Base-by-base conservation (phyloP, 1,284 basidiomycete species). In the Agroathelia rolfsii region DNA sequence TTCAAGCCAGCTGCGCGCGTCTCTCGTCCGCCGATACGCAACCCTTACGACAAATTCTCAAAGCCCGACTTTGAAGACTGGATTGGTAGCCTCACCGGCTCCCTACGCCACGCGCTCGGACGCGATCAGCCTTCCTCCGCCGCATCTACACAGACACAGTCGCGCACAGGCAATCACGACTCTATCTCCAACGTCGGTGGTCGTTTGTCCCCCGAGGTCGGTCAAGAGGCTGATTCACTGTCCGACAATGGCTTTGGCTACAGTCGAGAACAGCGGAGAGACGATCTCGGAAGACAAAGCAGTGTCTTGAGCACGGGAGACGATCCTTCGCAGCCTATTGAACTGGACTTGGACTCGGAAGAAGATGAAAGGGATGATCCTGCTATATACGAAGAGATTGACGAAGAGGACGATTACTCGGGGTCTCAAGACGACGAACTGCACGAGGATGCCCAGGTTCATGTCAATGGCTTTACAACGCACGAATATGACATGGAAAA, bases 11-110 rank as follows among this genome's bases (percentile, higher is more conserved):
- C n/a, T n/a, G 9, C 41, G 46, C 35, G 43, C 43, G 28, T 28
- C 42, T 7, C 45, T 49, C n/a, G 52, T 3, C 43, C 71, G 10
- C 76, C 76, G n/a, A 66, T 78, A 32, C 52, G 67, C 36, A 78
- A 78, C 43, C 77, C 77, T 2, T 81, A 72, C 48, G 74, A 80
- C 51, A 76, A 75, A 48, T 76, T 79, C 51, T 63, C 73, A 4
- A 65, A 73, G 48, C 53, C 61, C 3, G 68, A 79, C 41, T 79
- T 80, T 45, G 74, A 80, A 59, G 58, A 61, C 47, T 79, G 72
- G 70, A 77, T 81, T 45, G 65, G 60, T 41, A 72, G 63, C 44
- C 67, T 81, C 29, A 79, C 73, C 1, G 53, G 62, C 39, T 56
- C 66, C 33, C 52, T 81, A 16, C 62, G 62, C 38, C 58, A 54